phyloP scores from a whole-genome alignment of 192 early-diverging fungal species.

The Haplosporangium gracile region DNA sequence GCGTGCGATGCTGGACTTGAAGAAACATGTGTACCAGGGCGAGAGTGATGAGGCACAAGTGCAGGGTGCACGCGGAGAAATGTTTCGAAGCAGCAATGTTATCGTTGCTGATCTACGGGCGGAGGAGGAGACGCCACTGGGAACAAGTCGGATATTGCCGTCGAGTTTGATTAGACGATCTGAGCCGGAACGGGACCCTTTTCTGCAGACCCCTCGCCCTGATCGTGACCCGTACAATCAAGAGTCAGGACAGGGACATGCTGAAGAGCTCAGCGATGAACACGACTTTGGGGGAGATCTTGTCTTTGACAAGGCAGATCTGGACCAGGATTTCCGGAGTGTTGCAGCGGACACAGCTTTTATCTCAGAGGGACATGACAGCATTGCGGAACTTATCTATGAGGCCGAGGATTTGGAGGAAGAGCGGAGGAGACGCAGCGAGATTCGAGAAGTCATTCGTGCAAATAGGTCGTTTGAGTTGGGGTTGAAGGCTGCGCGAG shows the following conservation, averaged over 20 bases:
- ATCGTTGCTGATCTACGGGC: neutral
- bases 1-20: neutral
- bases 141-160: neutral
- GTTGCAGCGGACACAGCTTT: neutral
- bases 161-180: neutral
- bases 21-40: neutral
- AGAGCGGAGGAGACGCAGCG: neutral
- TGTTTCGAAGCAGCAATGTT: neutral
- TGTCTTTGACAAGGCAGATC: neutral
- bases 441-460: neutral
- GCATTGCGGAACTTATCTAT: neutral
- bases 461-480: neutral
- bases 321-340: neutral
- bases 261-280: neutral
- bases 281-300: neutral
- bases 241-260: neutral
- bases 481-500: neutral
- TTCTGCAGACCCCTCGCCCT: neutral
- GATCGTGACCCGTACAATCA: neutral
- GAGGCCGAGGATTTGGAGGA: neutral
- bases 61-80: neutral
- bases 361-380: neutral
- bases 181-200: neutral
- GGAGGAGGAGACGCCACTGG: neutral
- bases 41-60: neutral